phyloP scores from a whole-genome alignment of 139 green algal species.

The Limnomonas spitsbergensis region DNA sequence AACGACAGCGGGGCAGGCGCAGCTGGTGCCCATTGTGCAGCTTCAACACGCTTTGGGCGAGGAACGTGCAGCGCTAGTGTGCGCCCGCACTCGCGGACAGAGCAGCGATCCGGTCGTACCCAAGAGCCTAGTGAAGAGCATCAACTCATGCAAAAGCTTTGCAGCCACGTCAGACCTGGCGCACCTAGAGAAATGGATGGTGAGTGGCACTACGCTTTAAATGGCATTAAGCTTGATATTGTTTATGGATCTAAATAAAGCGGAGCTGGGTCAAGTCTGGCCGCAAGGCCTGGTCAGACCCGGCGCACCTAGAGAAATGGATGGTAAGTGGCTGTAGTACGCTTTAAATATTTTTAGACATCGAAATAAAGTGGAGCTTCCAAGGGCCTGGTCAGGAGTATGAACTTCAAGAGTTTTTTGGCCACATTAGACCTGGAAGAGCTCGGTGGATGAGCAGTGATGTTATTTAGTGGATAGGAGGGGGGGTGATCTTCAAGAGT shows the following conservation, averaged over 20 bases:
- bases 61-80: background rate
- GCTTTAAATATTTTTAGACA: too few relatives aligned
- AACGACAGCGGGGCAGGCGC: constrained; percentile 48
- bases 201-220: too few relatives aligned
- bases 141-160: constrained; percentile 76
- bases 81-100: background rate
- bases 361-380: too few relatives aligned
- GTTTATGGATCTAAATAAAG: too few relatives aligned
- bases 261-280: too few relatives aligned
- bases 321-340: constrained; percentile 5
- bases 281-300: constrained; percentile 48
- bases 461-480: too few relatives aligned
- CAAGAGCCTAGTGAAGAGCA: constrained; percentile 29
- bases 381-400: too few relatives aligned
- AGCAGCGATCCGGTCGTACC: constrained; percentile 7
- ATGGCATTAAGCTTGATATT: too few relatives aligned
- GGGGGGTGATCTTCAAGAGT: too few relatives aligned
- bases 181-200: constrained; percentile 1
- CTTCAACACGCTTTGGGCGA: constrained; percentile 37
- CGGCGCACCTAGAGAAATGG: constrained; percentile 1
- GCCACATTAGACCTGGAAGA: too few relatives aligned
- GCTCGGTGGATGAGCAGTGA: too few relatives aligned
- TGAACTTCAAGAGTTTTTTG: too few relatives aligned
- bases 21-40: constrained; percentile 31
- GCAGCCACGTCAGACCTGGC: constrained; percentile 43